Conservation (phyloP, 345 rosid genomes). For the Pelargonium nanum region DNA sequence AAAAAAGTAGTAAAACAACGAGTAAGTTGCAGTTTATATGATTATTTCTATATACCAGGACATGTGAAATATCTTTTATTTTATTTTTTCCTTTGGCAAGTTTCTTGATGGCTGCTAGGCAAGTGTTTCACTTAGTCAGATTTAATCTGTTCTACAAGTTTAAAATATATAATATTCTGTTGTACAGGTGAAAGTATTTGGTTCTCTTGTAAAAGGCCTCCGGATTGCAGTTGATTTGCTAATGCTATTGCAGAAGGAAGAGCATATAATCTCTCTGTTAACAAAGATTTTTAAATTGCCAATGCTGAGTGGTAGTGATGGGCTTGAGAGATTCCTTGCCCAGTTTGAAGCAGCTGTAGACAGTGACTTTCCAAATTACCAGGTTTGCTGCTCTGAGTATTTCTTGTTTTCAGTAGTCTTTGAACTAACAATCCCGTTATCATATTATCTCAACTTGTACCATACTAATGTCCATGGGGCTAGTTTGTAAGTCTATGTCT, state of each 20-base stretch:
- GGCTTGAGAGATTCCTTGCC: constrained; percentile 51
- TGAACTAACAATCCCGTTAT: background rate
- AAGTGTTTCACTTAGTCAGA: background rate
- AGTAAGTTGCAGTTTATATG: constrained; percentile 29
- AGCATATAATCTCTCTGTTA: constrained; percentile 26
- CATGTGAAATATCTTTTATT: too few species aligned
- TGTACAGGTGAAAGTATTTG: constrained; percentile 71
- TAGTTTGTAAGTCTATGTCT: too few species aligned
- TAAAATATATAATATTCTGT: constrained; percentile 1
- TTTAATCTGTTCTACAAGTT: background rate
- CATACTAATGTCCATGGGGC: too few species aligned
- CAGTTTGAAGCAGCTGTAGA: constrained; percentile 90
- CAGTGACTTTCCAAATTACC: constrained; percentile 85
- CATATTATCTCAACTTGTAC: too few species aligned
- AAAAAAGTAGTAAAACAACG: constrained; percentile 58
- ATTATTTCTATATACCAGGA: too few species aligned
- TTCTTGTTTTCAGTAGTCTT: background rate
- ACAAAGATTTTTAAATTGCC: constrained; percentile 53
- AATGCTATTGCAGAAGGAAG: constrained; percentile 43
- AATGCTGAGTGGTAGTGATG: constrained; percentile 36
- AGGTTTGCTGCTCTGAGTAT: constrained; percentile 39
- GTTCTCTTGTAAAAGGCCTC: constrained; percentile 76
- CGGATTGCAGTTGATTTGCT: constrained; percentile 65
- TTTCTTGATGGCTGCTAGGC: too few species aligned
- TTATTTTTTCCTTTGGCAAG: background rate